Evolutionary conservation across 305 asterid species (phyloP), one percentile per base, ranked within the genome.

Genomic region (Fraxinus nigra): DNA sequence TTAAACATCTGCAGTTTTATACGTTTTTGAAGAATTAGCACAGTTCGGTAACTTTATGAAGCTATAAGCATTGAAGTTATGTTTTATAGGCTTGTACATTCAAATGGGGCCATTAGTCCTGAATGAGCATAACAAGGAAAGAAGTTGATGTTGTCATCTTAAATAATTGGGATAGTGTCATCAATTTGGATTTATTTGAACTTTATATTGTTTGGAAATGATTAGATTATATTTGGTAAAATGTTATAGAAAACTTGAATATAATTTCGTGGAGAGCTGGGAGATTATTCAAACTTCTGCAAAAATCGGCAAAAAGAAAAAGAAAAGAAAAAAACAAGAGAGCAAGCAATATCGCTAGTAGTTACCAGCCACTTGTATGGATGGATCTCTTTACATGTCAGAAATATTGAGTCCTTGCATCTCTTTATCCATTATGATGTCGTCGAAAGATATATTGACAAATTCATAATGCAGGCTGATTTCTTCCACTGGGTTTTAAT

Each of bases 391-490:
- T 67, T 67, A 1, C 18, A 26, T 67, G 74, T 67, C 37, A 67
- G 74, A 67, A 28, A 67, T 67, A 67, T 67, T 30, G 74, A 67
- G 74, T 67, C 18, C 10, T 67, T 67, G 74, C 10, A 67, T 26
- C 37, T 67, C 37, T 28, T 67, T 67, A 13, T 24, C 34, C 33
- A 34, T 24, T 63, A 24, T 72, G 76, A 51, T 80, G 78, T 20
- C 81, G 81, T 63, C 38, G 48, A 84, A 80, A 16, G 22, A 48
- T 40, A 73, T 63, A 82, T 84, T 5, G 72, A 59, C 7, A 22
- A 76, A 59, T 82, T 72, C 34, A 28, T 34, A 59, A 61, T 87
- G 89, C 92, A 92, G 95, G 91, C 72, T 75, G 72, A 81, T 79
- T 80, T 85, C 81, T 78, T 82, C 83, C 76, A 85, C 82, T 78